Base-by-base conservation (phyloP, 2,329 filamentous ascomycete species). In the Trichoderma lentiforme region DNA sequence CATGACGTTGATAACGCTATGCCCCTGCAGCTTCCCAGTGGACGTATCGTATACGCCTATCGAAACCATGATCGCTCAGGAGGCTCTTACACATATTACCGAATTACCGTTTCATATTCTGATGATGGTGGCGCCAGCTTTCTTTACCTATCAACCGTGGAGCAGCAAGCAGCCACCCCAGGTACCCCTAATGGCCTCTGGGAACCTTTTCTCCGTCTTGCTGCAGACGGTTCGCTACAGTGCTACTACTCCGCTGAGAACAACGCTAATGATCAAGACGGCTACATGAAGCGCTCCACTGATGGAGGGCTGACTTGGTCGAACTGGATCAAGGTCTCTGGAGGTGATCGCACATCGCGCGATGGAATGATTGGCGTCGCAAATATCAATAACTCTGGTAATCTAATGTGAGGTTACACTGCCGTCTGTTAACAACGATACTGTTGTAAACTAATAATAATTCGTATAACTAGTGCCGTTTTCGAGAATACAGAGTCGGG, bases 291-390 rank as follows among this genome's bases (percentile, higher is more conserved):
- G 43, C 77, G 77, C 36, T 83, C 81, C 6, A 76, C 71, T 1
- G 82, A 85, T 72, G 81, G 79, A 2, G 84, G 84, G 2, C 14
- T 34, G 21, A 84, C 81, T 11, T 84, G 82, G 83, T 77, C 75
- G 1, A 63, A 57, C 11, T 74, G 76, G 71, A 69, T 78, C 12
- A 76, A 77, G 2, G 79, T 85, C 15, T 82, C 83, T 0, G 82
- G 83, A 11, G 70, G 73, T 4, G 77, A 78, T 4, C 60, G 73
- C 26, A 76, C 73, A 3, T 78, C 83, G 3, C 78, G 84, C 21
- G 84, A 86, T 66, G 84, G 84, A 32, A 86, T 86, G 84, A 75
- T 83, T 8, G 83, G 83, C 15, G 81, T 86, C 5, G 81, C 82
- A 0, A 74, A 75, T 18, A 76, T 80, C 8, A 75, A 75, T 5